phyloP scores from a whole-genome alignment of 768 basidiomycete genomes.

The Leccinum barrowsii region DNA sequence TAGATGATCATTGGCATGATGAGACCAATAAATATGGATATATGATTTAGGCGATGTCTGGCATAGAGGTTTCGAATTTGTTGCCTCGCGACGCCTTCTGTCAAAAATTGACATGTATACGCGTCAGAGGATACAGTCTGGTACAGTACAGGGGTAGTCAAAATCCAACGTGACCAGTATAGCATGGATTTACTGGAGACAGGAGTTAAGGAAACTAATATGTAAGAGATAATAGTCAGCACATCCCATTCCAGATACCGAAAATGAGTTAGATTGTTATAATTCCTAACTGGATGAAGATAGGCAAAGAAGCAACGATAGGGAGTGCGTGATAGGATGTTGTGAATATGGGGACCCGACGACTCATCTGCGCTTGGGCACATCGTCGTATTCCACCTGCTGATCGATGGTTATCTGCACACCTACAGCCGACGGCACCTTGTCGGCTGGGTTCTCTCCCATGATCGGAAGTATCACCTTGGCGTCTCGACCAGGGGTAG shows the following conservation, averaged over 20 bases:
- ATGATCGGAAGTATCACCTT: slow-evolving; percentile 37
- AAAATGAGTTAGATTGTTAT: not conserved
- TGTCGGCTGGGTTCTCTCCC: slow-evolving; percentile 25
- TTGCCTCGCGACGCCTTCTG: not conserved
- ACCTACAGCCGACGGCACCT: slow-evolving; percentile 32
- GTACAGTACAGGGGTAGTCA: not conserved
- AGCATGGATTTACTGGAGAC: not conserved
- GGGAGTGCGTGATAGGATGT: not conserved
- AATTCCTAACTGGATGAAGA: not conserved
- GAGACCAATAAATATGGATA: not conserved
- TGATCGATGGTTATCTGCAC: slow-evolving; percentile 59
- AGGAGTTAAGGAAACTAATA: not conserved
- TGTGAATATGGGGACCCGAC: not conserved
- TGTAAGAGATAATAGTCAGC: not conserved
- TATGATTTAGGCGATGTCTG: not conserved
- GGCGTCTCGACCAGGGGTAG: slow-evolving; percentile 31
- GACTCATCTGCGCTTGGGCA: slow-evolving; percentile 15
- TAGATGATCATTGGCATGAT: not conserved
- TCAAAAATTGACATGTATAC: not conserved
- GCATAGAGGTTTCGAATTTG: not conserved
- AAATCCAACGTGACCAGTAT: not conserved
- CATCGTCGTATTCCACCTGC: slow-evolving; percentile 49
- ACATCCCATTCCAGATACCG: slow-evolving; percentile 11
- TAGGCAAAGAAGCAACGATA: not conserved
- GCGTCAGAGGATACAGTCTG: not conserved